Evolutionary conservation across 768 basidiomycete genomes (phyloP), one percentile per base, ranked within the genome.

Genomic region (Cystobasidium tubakii): DNA sequence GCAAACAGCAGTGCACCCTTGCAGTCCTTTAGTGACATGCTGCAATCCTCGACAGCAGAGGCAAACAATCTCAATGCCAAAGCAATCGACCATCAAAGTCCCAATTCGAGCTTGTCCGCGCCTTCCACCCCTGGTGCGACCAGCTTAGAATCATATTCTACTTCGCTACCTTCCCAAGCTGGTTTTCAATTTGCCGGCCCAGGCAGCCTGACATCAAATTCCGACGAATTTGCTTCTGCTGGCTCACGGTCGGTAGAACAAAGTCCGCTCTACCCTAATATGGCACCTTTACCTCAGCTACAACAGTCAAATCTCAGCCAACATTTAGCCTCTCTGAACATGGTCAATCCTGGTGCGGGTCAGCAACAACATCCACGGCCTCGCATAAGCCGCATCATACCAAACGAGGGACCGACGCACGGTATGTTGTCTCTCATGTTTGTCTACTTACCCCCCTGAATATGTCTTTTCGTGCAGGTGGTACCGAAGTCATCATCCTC

Each of bases 401-500:
- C 83, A 10, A 79, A 77, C 62, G 81, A 81, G 71, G 83, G 78
- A 13, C 78, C 78, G 1, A 73, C 75, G 7, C 69, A 75, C 27
- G 78, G 69, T 39, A 54, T 9, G 55, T 31, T 7, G 7, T n/a
- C 36, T 63, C 62, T 10, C 21, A n/a, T n/a, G 10, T 10, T n/a
- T 29, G 53, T 54, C 4, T n/a, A 54, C 53, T n/a, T 46, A 25
- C 7, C 10, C n/a, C 53, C 4, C 53, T 54, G 21, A 54, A n/a
- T 29, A 15, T 29, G 17, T 60, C 67, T 84, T 86, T 74, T 91
- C 93, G 15, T 15, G 92, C 90, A 25, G 87, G 89, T 74, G 95
- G 95, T 0, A 92, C 91, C 76, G 92, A 96, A 82, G 89, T 99
- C 39, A 98, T 95, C 1, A 83, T 99, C 21, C 86, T 96, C 7